Percentiles rank a stretch among this genome's conserved stretches.
Conservation (phyloP, 1,284 basidiomycete genomes). For the Ustilago xerochloae region DNA sequence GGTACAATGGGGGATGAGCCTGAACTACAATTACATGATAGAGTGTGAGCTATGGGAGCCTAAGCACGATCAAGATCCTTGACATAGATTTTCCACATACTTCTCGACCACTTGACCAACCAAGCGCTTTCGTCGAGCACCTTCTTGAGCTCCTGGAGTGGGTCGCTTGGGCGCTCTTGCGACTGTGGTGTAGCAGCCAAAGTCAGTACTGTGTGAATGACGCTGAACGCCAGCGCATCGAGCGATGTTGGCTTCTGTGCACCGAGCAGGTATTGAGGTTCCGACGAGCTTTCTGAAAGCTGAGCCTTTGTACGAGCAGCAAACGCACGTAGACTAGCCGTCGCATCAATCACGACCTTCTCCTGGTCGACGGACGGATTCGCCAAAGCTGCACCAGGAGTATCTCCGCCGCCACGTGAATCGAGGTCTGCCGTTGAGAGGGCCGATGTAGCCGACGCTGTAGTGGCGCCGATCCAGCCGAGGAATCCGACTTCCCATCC, state of each 20-base stretch:
- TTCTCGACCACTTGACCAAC: slow-evolving; percentile 44
- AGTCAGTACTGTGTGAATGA: slow-evolving; percentile 51
- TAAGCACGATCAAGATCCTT: slow-evolving; percentile 31
- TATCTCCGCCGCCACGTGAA: slow-evolving; percentile 37
- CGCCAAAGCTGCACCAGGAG: slow-evolving; percentile 37
- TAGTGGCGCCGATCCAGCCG: slow-evolving; percentile 41
- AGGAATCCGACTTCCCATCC: slow-evolving; percentile 54
- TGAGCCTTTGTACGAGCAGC: slow-evolving; percentile 27
- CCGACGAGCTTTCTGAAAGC: slow-evolving; percentile 1
- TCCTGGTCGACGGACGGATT: slow-evolving; percentile 39
- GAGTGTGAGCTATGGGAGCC: background rate
- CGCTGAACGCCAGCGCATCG: slow-evolving; percentile 52
- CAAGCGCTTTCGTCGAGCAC: slow-evolving; percentile 40
- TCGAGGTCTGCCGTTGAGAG: slow-evolving; percentile 34
- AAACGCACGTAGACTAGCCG: slow-evolving; percentile 31
- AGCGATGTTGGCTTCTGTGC: slow-evolving; percentile 29
- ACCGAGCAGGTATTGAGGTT: slow-evolving; percentile 17
- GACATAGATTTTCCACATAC: slow-evolving; percentile 41
- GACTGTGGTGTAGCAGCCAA: slow-evolving; percentile 44
- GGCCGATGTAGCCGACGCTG: slow-evolving; percentile 26
- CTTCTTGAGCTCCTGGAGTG: slow-evolving; percentile 25
- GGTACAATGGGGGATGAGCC: too few relatives aligned
- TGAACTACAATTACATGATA: background rate
- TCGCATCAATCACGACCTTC: slow-evolving; percentile 31
- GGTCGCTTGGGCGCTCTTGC: slow-evolving; percentile 6